Percentiles rank a stretch among this genome's conserved stretches.
Conservation (phyloP, 2,329 filamentous ascomycete genomes). For the Mariannaea elegans region DNA sequence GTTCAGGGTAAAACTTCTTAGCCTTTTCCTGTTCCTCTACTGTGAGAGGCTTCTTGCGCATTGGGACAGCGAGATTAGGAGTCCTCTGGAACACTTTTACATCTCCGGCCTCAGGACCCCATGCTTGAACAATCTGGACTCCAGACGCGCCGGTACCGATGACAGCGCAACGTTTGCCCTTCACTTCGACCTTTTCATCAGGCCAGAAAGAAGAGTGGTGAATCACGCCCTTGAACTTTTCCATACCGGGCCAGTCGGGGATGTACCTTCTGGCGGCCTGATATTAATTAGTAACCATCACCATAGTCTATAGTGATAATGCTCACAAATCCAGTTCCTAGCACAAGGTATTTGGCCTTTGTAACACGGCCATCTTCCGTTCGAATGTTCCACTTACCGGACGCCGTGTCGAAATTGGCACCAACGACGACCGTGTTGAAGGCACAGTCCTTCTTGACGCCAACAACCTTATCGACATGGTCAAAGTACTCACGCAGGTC, state of each 20-base stretch:
- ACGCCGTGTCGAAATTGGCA: constrained; percentile 58
- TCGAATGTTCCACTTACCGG: constrained; percentile 59
- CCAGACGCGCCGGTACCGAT: constrained; percentile 73
- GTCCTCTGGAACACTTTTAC: constrained; percentile 73
- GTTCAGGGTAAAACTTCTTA: constrained; percentile 55
- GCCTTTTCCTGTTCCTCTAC: constrained; percentile 50
- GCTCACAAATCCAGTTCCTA: constrained; percentile 61
- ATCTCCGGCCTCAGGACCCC: constrained; percentile 59
- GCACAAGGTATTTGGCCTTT: constrained; percentile 60
- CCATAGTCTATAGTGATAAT: background rate
- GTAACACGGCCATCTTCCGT: constrained; percentile 60
- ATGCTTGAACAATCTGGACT: constrained; percentile 70
- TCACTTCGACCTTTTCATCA: constrained; percentile 62
- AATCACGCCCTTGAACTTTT: constrained; percentile 66
- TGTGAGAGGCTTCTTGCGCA: constrained; percentile 59
- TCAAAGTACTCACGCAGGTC: constrained; percentile 68
- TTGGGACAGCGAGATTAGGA: constrained; percentile 71
- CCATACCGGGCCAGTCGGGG: constrained; percentile 67
- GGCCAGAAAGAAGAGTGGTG: constrained; percentile 71
- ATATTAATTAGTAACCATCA: background rate
- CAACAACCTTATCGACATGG: constrained; percentile 63
- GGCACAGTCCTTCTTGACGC: constrained; percentile 64
- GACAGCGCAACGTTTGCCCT: constrained; percentile 67
- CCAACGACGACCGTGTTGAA: constrained; percentile 65
- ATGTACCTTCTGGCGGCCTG: constrained; percentile 67